A percentile compares a stretch with the other conserved stretches of the same genome.
Conservation (phyloP, 495 filamentous ascomycete genomes). For the Darksidea phi region DNA sequence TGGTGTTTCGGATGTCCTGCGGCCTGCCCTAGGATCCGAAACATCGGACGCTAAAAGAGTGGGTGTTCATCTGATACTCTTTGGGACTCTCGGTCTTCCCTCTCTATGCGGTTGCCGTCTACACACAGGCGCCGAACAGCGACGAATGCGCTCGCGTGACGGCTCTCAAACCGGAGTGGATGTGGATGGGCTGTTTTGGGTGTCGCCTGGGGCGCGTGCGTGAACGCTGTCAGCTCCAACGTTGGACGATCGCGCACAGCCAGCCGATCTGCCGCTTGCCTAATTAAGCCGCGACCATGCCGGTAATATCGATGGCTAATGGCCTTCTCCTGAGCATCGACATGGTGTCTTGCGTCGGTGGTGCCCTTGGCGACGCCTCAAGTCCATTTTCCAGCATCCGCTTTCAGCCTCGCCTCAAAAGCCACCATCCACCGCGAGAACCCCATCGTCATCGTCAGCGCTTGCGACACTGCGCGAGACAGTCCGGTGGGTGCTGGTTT, state of each 20-base stretch:
- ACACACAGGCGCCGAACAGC: background rate
- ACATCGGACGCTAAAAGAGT: background rate
- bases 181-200: background rate
- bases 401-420: background rate
- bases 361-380: background rate
- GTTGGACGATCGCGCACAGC: conserved; percentile 11
- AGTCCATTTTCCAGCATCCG: background rate
- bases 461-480: conserved; percentile 32
- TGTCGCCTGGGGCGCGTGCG: background rate
- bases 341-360: background rate
- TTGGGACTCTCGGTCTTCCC: background rate
- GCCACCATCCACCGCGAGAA: background rate
- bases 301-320: conserved; percentile 10
- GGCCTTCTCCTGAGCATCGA: conserved; percentile 27
- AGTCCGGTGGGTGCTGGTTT: conserved; percentile 19
- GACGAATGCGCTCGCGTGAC: background rate
- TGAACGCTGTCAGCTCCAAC: background rate
- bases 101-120: conserved; percentile 9
- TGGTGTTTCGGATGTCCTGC: background rate
- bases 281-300: background rate
- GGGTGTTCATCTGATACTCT: conserved; percentile 17
- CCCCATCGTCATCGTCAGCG: conserved; percentile 6
- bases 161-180: background rate
- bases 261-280: conserved; percentile 2
- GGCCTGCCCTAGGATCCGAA: conserved; percentile 8